Percentiles rank a stretch among this genome's conserved stretches.
Conservation (phyloP, 1,284 basidiomycete species). For the Ceratobasidium theobromae region DNA sequence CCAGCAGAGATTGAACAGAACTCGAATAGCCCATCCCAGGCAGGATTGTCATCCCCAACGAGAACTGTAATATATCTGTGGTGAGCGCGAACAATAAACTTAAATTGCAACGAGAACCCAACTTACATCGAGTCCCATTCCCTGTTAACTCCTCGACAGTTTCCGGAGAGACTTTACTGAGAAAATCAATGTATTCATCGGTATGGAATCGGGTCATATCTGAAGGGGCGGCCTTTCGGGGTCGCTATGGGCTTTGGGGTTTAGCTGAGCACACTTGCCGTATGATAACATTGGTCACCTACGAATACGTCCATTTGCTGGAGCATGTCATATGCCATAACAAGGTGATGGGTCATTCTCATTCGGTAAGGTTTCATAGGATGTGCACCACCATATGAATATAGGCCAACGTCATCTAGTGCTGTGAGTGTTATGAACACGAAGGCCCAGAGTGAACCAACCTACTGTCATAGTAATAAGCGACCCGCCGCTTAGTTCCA, state of each 20-base stretch:
- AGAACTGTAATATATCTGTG: conserved; percentile 55
- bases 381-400: conserved; percentile 84
- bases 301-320: conserved; percentile 90
- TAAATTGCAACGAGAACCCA: not conserved
- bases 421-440: not conserved
- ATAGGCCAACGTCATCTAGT: conserved; percentile 74
- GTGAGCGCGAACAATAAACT: conserved; percentile 33
- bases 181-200: conserved; percentile 95
- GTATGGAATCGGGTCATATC: conserved; percentile 94
- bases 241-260: conserved; percentile 55
- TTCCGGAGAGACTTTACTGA: conserved; percentile 86
- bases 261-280: conserved; percentile 14
- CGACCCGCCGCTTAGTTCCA: conserved; percentile 50
- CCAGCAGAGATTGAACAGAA: conserved; percentile 97
- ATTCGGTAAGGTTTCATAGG: conserved; percentile 97
- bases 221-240: conserved; percentile 77
- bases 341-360: conserved; percentile 88
- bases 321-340: conserved; percentile 88
- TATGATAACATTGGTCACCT: conserved; percentile 40
- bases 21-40: conserved; percentile 95
- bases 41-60: conserved; percentile 93
- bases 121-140: conserved; percentile 79
- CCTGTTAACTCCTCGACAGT: conserved; percentile 81
- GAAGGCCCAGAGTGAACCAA: not conserved
- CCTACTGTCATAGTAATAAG: conserved; percentile 65